phyloP scores from a whole-genome alignment of 441 rosid species.

The Arabidopsis lyrata region DNA sequence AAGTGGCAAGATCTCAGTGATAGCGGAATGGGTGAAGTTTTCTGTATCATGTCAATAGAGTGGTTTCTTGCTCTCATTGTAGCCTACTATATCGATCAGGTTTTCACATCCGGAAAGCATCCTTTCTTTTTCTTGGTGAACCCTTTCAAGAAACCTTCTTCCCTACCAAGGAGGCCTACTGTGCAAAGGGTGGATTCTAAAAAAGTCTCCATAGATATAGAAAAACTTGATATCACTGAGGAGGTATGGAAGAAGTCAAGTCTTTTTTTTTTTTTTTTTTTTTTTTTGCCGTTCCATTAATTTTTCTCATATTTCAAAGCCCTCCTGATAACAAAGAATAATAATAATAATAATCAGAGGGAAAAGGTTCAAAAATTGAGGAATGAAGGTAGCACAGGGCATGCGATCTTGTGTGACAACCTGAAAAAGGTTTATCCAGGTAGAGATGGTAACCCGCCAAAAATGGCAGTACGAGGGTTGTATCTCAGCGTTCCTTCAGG shows the following conservation, averaged over 20 bases:
- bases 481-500: slow-evolving; percentile 83
- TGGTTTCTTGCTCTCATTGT: slow-evolving; percentile 69
- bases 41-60: slow-evolving; percentile 73
- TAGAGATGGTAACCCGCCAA: slow-evolving; percentile 90
- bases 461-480: slow-evolving; percentile 81
- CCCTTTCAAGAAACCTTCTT: slow-evolving; percentile 50
- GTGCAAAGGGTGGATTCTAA: slow-evolving; percentile 62
- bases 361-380: slow-evolving; percentile 80
- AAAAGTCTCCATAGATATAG: slow-evolving; percentile 70
- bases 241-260: slow-evolving; percentile 60
- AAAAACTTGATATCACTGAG: slow-evolving; percentile 76
- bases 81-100: slow-evolving; percentile 75
- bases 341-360: slow-evolving; percentile 50
- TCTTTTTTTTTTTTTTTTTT: neutral
- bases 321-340: slow-evolving; percentile 23
- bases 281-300: neutral
- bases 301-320: slow-evolving; percentile 33
- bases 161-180: slow-evolving; percentile 59
- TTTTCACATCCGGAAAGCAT: slow-evolving; percentile 61
- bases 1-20: slow-evolving; percentile 65
- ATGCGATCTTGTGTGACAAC: slow-evolving; percentile 75
- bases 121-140: slow-evolving; percentile 61
- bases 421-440: slow-evolving; percentile 80
- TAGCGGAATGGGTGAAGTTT: slow-evolving; percentile 74
- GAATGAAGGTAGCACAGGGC: slow-evolving; percentile 58